These are phyloP conservation scores for Wilhelminamyces savonicus DNA, from an alignment of 805 yeast genomes.

Conservation along the genomic window DNA sequence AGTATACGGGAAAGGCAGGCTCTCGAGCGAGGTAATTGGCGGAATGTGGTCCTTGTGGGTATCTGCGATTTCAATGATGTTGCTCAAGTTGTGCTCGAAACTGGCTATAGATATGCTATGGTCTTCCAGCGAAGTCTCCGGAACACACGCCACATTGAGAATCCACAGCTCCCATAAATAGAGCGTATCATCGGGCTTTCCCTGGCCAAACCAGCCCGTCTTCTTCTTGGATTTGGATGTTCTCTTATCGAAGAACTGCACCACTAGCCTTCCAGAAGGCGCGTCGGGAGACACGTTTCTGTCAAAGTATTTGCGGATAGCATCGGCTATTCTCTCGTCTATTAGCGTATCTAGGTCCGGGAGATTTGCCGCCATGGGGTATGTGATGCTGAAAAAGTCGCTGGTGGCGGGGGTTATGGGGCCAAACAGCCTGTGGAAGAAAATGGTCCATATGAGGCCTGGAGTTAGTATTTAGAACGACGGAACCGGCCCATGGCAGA, in stretches of 20 bases:
- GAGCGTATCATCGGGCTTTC: slow-evolving; percentile 27
- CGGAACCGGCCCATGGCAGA: not conserved
- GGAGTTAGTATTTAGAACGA: slow-evolving; percentile 6
- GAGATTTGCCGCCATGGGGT: slow-evolving; percentile 43
- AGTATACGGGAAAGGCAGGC: slow-evolving; percentile 54
- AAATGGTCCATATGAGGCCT: slow-evolving; percentile 61
- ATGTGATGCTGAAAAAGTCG: slow-evolving; percentile 55
- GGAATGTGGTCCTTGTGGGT: slow-evolving; percentile 63
- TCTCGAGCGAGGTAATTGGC: slow-evolving; percentile 60
- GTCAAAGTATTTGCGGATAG: slow-evolving; percentile 23
- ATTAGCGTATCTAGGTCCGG: slow-evolving; percentile 45
- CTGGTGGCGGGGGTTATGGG: slow-evolving; percentile 48
- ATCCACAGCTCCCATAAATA: slow-evolving; percentile 70
- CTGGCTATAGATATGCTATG: slow-evolving; percentile 28
- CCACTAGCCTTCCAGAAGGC: too few species aligned
- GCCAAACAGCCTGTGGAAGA: slow-evolving; percentile 67
- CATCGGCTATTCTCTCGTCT: slow-evolving; percentile 27
- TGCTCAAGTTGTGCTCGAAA: slow-evolving; percentile 34
- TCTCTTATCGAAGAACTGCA: slow-evolving; percentile 35
- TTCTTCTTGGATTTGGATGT: slow-evolving; percentile 34
- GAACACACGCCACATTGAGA: slow-evolving; percentile 42
- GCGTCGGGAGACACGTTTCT: too few species aligned
- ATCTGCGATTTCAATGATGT: slow-evolving; percentile 50
- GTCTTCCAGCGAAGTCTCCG: slow-evolving; percentile 12
- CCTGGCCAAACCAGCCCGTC: slow-evolving; percentile 50